Evolutionary conservation across 1,284 basidiomycete species (phyloP).

Genomic region (Cryptococcus sp.): DNA sequence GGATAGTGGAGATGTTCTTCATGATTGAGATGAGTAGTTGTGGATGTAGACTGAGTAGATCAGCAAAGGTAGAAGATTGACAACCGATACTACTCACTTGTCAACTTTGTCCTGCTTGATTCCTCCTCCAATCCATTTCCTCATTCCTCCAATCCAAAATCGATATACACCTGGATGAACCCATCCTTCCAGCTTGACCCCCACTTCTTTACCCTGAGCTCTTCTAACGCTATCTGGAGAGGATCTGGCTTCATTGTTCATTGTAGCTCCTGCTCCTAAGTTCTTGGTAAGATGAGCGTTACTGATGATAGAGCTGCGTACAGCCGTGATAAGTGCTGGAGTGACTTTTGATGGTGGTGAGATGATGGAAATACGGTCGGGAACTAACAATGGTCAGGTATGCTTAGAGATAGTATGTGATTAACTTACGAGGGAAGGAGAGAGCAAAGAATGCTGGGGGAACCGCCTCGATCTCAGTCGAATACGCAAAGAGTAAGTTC

Average conservation of each 20-base stretch:
- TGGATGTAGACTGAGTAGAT: slow-evolving; percentile 28
- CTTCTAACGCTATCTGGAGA: background rate
- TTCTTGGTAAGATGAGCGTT: slow-evolving; percentile 5
- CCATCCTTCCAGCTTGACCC: slow-evolving; percentile 42
- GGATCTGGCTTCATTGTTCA: background rate
- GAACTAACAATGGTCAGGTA: slow-evolving; percentile 22
- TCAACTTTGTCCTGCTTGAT: slow-evolving; percentile 25
- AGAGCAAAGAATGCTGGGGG: slow-evolving; percentile 41
- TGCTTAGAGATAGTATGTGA: background rate
- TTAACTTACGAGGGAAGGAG: slow-evolving; percentile 33
- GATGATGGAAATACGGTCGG: slow-evolving; percentile 40
- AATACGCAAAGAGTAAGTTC: slow-evolving; percentile 33
- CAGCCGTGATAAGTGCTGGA: slow-evolving; percentile 26
- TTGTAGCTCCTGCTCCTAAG: background rate
- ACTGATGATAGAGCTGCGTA: slow-evolving; percentile 31
- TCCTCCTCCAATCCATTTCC: slow-evolving; percentile 28
- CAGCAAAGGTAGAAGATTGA: background rate
- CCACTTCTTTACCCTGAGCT: slow-evolving; percentile 10
- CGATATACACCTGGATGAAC: slow-evolving; percentile 40
- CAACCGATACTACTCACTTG: slow-evolving; percentile 17
- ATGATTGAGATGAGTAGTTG: slow-evolving; percentile 29
- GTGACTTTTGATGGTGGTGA: slow-evolving; percentile 29
- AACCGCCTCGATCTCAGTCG: slow-evolving; percentile 7
- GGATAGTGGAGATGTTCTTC: slow-evolving; percentile 21
- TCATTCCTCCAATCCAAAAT: slow-evolving; percentile 40